Evolutionary conservation across 2,329 filamentous ascomycete genomes (phyloP).

Genomic region (Talaromyces piceae): DNA sequence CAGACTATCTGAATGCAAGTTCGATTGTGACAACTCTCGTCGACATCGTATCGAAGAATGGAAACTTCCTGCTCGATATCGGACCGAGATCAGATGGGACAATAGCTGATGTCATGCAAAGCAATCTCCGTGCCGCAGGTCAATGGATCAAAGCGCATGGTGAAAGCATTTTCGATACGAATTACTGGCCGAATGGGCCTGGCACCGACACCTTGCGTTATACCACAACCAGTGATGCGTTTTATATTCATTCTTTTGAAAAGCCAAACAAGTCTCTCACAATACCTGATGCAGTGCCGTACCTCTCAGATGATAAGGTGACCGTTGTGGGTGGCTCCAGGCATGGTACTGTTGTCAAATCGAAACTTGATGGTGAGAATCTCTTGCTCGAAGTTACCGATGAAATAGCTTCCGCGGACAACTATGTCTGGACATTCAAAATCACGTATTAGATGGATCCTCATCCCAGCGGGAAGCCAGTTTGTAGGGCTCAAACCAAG

Average conservation of each 20-base stretch:
- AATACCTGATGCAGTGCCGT: background rate
- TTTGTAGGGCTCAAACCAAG: no score
- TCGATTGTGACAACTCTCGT: conserved; percentile 43
- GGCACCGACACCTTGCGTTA: background rate
- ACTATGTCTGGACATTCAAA: background rate
- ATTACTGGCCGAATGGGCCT: conserved; percentile 35
- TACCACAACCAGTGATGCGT: background rate
- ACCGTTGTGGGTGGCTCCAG: background rate
- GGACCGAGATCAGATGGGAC: conserved; percentile 49
- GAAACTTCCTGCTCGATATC: conserved; percentile 51
- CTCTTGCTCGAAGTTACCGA: background rate
- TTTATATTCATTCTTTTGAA: background rate
- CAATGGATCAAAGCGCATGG: conserved; percentile 45
- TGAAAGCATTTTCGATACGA: conserved; percentile 51
- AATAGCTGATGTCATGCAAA: conserved; percentile 44
- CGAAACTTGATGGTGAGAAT: background rate
- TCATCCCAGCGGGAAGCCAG: no score
- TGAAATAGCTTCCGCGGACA: background rate
- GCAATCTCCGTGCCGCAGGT: conserved; percentile 46
- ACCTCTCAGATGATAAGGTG: background rate
- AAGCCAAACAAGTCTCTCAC: background rate
- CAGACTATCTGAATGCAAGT: conserved; percentile 46
- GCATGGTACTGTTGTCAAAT: background rate
- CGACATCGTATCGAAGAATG: conserved; percentile 50
- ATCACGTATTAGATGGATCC: background rate